Base-by-base conservation (phyloP, 306 rosid genomes). In the Glycyrrhiza uralensis region DNA sequence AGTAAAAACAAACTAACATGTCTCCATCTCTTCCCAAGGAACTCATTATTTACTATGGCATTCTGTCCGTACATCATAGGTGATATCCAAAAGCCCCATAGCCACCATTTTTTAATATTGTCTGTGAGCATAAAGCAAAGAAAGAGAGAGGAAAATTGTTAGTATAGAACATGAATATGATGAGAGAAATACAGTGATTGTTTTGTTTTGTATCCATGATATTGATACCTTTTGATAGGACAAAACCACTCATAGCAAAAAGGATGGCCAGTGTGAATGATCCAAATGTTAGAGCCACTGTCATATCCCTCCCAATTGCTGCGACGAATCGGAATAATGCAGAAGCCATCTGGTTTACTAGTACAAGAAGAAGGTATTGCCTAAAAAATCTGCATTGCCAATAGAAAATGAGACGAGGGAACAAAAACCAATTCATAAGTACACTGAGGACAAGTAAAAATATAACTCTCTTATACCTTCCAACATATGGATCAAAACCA, bases 401-500 rank as follows among this genome's bases (percentile, higher is more conserved):
- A 55, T 39, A 28, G 54, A 68, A 67, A 28, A 50, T 39, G n/a
- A 44, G 44, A 17, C 4, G 11, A 17, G 1, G 7, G 41, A 2
- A 1, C 14, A 59, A 51, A 30, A 47, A 13, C 41, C 18, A 56
- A 24, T 60, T 52, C 24, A 38, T 10, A 59, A 41, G 23, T 54
- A 32, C 56, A 3, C 6, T 56, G 15, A 61, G 28, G 20, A 56
- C 6, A 7, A 39, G 26, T 45, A 17, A 22, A 56, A 67, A 13
- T 20, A 61, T 7, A 55, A 17, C 18, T 39, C 3, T 14, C 19
- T 56, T 83, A n/a, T n/a, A 83, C 87, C 92, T 84, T 77, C 59
- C 85, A 60, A 75, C 77, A 66, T 80, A 39, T 42, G 92, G 89
- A 80, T 84, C 92, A 82, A 74, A 87, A 75, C 92, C 92, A 78